Evolutionary conservation across 768 basidiomycete species (phyloP).

Genomic region (Cystofilobasidium capitatum): DNA sequence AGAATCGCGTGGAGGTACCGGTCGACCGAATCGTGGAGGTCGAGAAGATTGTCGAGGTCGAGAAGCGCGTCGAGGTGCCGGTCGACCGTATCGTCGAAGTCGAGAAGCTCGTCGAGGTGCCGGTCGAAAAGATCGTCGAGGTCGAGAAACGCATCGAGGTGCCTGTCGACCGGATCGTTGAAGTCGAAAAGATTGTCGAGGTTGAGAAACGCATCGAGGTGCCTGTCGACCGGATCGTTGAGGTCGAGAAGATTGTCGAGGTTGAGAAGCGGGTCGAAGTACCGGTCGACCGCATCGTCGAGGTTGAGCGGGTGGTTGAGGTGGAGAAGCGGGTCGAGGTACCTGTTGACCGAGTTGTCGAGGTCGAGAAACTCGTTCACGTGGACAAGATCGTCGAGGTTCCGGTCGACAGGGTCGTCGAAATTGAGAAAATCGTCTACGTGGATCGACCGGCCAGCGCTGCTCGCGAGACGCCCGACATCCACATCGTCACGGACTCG

Average conservation of each 20-base stretch:
- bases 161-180: constrained; percentile 31
- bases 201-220: constrained; percentile 26
- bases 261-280: constrained; percentile 29
- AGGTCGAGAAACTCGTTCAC: constrained; percentile 29
- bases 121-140: constrained; percentile 29
- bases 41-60: constrained; percentile 30
- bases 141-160: constrained; percentile 29
- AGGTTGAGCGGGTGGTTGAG: constrained; percentile 30
- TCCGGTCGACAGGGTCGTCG: constrained; percentile 20
- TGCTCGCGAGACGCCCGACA: neutral
- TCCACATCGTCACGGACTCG: neutral
- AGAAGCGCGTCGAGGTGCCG: constrained; percentile 32
- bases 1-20: constrained; percentile 24
- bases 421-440: constrained; percentile 30
- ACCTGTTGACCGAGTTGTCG: constrained; percentile 33
- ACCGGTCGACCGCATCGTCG: constrained; percentile 26
- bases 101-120: constrained; percentile 36
- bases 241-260: constrained; percentile 29
- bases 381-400: constrained; percentile 14
- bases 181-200: constrained; percentile 31
- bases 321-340: constrained; percentile 35
- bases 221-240: constrained; percentile 31
- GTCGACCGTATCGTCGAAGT: constrained; percentile 33
- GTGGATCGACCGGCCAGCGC: constrained; percentile 28
- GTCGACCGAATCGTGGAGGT: constrained; percentile 27